Base-by-base conservation (phyloP, 1,284 basidiomycete genomes). In the Blastosporella zonata region DNA sequence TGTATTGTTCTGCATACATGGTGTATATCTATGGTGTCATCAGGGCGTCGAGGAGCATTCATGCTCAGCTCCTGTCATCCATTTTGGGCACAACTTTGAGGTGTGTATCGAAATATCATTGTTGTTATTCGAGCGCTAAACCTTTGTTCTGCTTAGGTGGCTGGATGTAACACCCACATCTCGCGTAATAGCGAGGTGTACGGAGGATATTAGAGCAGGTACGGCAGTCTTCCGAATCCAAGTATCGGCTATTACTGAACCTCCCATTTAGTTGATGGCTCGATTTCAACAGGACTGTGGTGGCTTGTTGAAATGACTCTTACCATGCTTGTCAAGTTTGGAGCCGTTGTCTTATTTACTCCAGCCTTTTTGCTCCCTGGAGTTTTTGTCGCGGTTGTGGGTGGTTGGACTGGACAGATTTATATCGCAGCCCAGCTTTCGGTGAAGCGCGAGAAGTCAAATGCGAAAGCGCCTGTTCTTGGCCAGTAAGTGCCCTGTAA, bases 361-460 rank as follows among this genome's bases (percentile, higher is more conserved):
- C 67, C 67, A 2, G 55, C 63, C 3, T 69, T 70, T 50, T 41
- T 68, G 12, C 31, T 64, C 15, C 68, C 67, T 21, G 64, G 65
- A 18, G 35, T 66, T n/a, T 13, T 59, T 6, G 60, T 68, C 8
- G 67, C 61, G 1, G 49, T 58, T 2, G 8, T 68, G 17, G 68
- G 68, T 7, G 60, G 65, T 21, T 67, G 61, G 62, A 59, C 65
- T 52, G 68, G 69, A n/a, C 71, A 69, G 43, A 62, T 83, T 35
- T 84, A 82, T 57, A 86, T 90, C 59, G 79, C 80, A 57, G 82
- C 82, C 13, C 88, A 91, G 62, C 69, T 90, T 21, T 79, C 82
- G 10, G 84, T 90, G 39, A 91, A 90, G 60, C 75, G 83, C n/a
- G 81, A 87, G 60, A 82, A 82, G 82, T 81, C 77, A 33, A 87